Base-by-base conservation (phyloP, 768 basidiomycete species). In the Lactarius deliciosus region DNA sequence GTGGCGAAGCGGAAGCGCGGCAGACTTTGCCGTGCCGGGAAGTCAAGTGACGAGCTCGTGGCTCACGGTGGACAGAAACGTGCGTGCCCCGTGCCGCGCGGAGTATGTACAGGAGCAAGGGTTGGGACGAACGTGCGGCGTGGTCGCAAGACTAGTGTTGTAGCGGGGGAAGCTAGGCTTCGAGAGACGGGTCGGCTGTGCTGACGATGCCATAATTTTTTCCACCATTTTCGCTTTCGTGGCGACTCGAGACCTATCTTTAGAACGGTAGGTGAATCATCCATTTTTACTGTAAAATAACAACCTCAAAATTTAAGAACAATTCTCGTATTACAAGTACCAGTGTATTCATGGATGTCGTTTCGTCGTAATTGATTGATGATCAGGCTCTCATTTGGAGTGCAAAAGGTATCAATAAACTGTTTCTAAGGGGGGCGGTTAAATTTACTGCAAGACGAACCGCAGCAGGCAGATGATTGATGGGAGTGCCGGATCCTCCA, bases 201-300 rank as follows among this genome's bases (percentile, higher is more conserved):
- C 67, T 58, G 30, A 63, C 61, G 61, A 55, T 68, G 64, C 38
- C 64, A 68, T 60, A 68, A 68, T 63, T 69, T 69, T 68, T 69
- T 69, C 65, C 68, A 41, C 2, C 10, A 16, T n/a, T 47, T 18
- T 69, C 57, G 68, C 65, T 68, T 68, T 68, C 60, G 64, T 50
- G 53, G 64, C 68, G 64, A 68, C 10, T 2, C 22, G 5, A 40
- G 25, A 36, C 36, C 2, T 9, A 15, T 22, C 20, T 20, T 38
- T 25, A 50, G 50, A 50, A 28, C 15, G 47, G 47, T 13, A 53
- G 25, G 50, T 11, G 13, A 53, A 25, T 13, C 36, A 36, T 36
- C 32, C 36, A 36, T 36, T 36, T 13, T 36, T 36, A 13, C 11
- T 36, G n/a, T 22, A 50, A 22, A 7, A 50, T 13, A 47, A 45